Evolutionary conservation across 2,329 filamentous ascomycete genomes (phyloP), one percentile per base, ranked within the genome.

Genomic region (Fusarium albosuccineum): DNA sequence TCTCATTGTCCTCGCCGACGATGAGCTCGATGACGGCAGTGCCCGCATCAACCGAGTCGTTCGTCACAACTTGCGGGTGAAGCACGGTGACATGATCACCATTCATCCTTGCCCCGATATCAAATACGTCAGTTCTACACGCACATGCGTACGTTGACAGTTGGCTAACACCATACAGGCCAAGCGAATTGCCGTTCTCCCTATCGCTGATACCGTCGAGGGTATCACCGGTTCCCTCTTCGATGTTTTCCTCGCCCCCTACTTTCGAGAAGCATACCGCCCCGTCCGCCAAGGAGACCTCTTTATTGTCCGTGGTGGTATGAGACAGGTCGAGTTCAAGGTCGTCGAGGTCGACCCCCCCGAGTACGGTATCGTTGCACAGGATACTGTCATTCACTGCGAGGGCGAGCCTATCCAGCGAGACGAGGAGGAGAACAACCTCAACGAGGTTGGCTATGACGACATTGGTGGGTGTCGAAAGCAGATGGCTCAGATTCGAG

Each of bases 281-380:
- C 96, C 96, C 57, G 94, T 99, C 65, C 91, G 94, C 79, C 96
- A 98, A 86, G 96, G 96, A 75, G 96, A 99, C 78, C 89, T 97
- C 60, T 99, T 99, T 87, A 97, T 94, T 79, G 93, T 96, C 65
- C 92, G 96, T 76, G 96, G 95, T 83, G 95, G 94, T 78, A 99
- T 99, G 96, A 91, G 96, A 80, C 95, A 97, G 82, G 96, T 99
- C 36, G 96, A 99, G 79, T 99, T 99, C 86, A 99, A 99, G 87
- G 95, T 99, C 41, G 95, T 99, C 48, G 96, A 99, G 83, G 94
- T 99, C 49, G 96, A 99, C 75, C 94, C 96, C 46, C 96, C 96
- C 71, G 96, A 99, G 86, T 98, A 97, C 77, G 97, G 97, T 74
- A 99, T 99, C 70, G 96, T 99, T 61, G 96, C 96, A 64, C 96